These are phyloP conservation scores for Russula sp. DNA, from an alignment of 768 basidiomycete genomes.

Conservation along the genomic window DNA sequence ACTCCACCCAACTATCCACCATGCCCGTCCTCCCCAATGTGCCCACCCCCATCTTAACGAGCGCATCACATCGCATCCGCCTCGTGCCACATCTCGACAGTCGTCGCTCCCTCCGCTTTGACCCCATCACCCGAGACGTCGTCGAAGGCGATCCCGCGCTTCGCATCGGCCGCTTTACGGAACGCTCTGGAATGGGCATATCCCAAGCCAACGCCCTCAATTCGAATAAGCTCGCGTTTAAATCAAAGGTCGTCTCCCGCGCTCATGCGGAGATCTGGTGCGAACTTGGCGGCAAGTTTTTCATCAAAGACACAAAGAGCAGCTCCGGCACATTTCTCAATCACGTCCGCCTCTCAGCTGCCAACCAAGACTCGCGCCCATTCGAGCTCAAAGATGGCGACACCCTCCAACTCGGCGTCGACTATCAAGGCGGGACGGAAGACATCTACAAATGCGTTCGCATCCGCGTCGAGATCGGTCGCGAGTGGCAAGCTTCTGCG, in stretches of 20 bases:
- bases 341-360: slow-evolving; percentile 80
- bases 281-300: slow-evolving; percentile 62
- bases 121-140: slow-evolving; percentile 85
- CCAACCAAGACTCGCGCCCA: slow-evolving; percentile 72
- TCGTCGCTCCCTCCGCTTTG: slow-evolving; percentile 82
- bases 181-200: slow-evolving; percentile 62
- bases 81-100: slow-evolving; percentile 95
- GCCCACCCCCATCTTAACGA: slow-evolving; percentile 18
- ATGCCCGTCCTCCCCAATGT: slow-evolving; percentile 21
- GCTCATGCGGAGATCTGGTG: slow-evolving; percentile 95
- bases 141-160: slow-evolving; percentile 59
- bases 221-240: slow-evolving; percentile 87
- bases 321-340: slow-evolving; percentile 94
- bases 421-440: slow-evolving; percentile 95
- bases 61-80: slow-evolving; percentile 64
- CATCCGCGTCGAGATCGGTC: slow-evolving; percentile 82
- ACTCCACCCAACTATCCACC: slow-evolving; percentile 21
- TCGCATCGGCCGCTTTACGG: slow-evolving; percentile 92
- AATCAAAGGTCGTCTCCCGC: slow-evolving; percentile 89
- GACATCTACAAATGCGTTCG: slow-evolving; percentile 97
- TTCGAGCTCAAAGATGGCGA: slow-evolving; percentile 87
- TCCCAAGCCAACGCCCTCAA: slow-evolving; percentile 60
- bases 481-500: slow-evolving; percentile 84
- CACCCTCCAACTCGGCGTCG: slow-evolving; percentile 89
- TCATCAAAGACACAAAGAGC: slow-evolving; percentile 83